Base-by-base conservation (phyloP, 495 filamentous ascomycete species). In the Pyrenula aspistea region DNA sequence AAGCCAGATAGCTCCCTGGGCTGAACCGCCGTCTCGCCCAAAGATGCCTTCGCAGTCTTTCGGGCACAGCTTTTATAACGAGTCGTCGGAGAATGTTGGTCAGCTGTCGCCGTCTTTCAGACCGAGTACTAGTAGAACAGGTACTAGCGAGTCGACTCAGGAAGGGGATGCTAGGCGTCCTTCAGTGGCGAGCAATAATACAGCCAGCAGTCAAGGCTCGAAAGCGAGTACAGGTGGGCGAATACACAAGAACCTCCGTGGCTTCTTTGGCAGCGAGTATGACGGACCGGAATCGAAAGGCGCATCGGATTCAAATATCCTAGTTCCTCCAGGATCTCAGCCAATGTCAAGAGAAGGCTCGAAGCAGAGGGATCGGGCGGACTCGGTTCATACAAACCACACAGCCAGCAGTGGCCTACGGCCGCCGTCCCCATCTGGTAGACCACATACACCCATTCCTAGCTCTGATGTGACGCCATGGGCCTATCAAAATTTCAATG, bases 381-480 rank as follows among this genome's bases (percentile, higher is more conserved):
- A 88, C 68, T 93, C 89, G 21, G 82, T 87, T 56, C 67, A 67
- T 20, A 66, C 66, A 4, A 42, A 24, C 67, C 80, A 80, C 42
- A 80, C 77, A 22, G 79, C 73, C 52, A 76, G 74, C 56, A 81
- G 70, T 50, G 59, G 67, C 49, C 73, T 50, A 25, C 60, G 52
- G 55, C 63, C 22, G 56, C 71, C 75, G n/a, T 88, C 86, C 15
- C 86, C 87, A 3, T 75, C 72, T 48, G 87, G 88, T 2, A 75
- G 89, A 54, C 88, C 91, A 55, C 78, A 86, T 49, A 92, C 84
- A 20, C 88, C 92, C n/a, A 74, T 89, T 48, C 89, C 91, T 31
- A 91, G 91, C 12, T 91, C 87, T 64, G 93, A 97, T 64, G 89
- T 98, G 53, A 91, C 92, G 22, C 93, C 93, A 12, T 98, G 95